Evolutionary conservation across 108 stramenopile genomes (phyloP), one percentile per base, ranked within the genome.

Genomic region (Epithemia pelagica): DNA sequence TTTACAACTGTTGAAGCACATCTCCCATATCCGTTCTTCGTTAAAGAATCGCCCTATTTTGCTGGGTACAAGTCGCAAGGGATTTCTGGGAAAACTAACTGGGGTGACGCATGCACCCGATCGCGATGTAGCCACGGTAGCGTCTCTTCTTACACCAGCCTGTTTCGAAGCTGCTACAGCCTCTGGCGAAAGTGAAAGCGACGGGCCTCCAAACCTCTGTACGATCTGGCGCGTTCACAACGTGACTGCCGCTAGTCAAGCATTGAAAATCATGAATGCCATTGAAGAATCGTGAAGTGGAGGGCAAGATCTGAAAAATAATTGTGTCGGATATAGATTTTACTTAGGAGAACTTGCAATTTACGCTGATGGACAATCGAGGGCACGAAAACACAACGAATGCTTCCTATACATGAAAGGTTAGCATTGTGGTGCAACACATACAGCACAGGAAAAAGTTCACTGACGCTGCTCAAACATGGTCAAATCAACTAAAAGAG

Each of bases 211-310:
- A 5, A 10, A 10, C 15, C 15, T 46, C 10, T 89, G 93, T 62
- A 87, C 75, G 54, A 87, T 98, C 51, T 65, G 96, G 15, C 84
- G 97, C 52, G 97, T 98, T 20, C 97, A 98, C 70, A 92, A 96
- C 70, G 96, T 98, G 32, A 79, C 78, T 57, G 89, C 76, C 0
- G 65, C 82, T 0, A 80, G 68, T 52, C 90, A 96, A 59, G 92
- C 91, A 2, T 25, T 86, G 2, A 27, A 67, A 25, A 71, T 95
- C 0, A 78, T 88, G 71, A 94, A 97, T 59, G 92, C 91, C 5
- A 88, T 94, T 52, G 7, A 58, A 27, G 15, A 58, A n/a, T 7
- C 26, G 7, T 26, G 56, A 58, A n/a, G n/a, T n/a, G n/a, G n/a
- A n/a, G n/a, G n/a, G n/a, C n/a, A n/a, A n/a, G n/a, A n/a, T n/a